Base-by-base conservation (phyloP, 148 eudicot genomes). In the Heliosperma pusillum region DNA sequence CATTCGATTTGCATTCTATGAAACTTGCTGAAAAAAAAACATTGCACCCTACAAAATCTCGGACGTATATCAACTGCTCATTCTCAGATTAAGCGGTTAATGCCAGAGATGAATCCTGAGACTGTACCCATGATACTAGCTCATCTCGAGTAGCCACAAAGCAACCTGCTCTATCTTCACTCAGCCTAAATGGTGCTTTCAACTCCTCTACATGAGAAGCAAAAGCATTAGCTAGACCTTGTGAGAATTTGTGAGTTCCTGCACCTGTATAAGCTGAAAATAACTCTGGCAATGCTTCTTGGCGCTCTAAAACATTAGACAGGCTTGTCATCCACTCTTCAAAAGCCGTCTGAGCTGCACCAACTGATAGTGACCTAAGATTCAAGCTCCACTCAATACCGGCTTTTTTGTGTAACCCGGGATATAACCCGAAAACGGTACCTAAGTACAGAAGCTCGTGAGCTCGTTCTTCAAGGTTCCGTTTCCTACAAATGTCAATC, bases 301-400 rank as follows among this genome's bases (percentile, higher is more conserved):
- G 45, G 1, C 88, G 83, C 82, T 87, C 85, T 7, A 96, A 85
- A 0, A 90, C 83, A 72, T 83, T 83, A 16, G 82, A 78, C 74
- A 96, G 25, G 65, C 93, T 88, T 9, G 83, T 80, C 91, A 96
- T 87, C 99, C 99, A 96, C 80, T 96, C 99, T 81, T 96, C 99
- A 29, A 96, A 82, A 7, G 99, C 97, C 3, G 97, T 96, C 63
- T 81, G 83, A 26, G 99, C 94, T 22, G 99, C 99, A 56, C 99
- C 99, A 13, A 96, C 83, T 0, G 99, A 96, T 25, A 96, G 80
- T 16, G 99, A 88, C 57, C 94, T 81, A 36, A 96, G 95, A 52
- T 96, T 89, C 67, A 96, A 77, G 19, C 89, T 84, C 99, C 99
- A 96, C 68, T 96, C 99, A 17, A 81, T 88, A 12, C 89, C 47